Evolutionary conservation across 371 early-diverging fungal genomes (phyloP).

Genomic region (Mortierella sp.): DNA sequence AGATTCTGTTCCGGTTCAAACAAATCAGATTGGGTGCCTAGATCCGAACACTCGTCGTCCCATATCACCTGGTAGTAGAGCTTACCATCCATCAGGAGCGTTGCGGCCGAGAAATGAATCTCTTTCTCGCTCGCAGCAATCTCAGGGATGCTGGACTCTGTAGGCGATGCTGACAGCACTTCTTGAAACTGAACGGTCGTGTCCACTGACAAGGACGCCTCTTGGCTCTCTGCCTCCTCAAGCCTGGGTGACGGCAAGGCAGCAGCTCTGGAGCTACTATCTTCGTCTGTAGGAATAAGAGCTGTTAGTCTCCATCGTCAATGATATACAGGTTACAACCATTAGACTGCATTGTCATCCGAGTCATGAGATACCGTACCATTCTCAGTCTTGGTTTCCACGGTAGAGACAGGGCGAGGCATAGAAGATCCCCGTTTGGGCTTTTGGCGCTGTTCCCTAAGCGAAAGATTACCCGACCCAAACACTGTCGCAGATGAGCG

Average conservation of each 20-base stretch:
- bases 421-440: slow-evolving; percentile 16
- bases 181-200: neutral
- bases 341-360: no score
- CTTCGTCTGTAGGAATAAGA: no score
- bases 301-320: no score
- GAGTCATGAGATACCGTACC: slow-evolving; percentile 15
- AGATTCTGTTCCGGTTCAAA: slow-evolving; percentile 38
- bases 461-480: slow-evolving; percentile 20
- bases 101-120: slow-evolving; percentile 41
- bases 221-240: neutral
- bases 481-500: slow-evolving; percentile 30
- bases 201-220: neutral
- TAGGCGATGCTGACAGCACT: neutral
- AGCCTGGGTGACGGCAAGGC: slow-evolving; percentile 12
- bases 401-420: neutral
- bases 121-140: slow-evolving; percentile 22
- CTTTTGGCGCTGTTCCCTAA: slow-evolving; percentile 32
- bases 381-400: slow-evolving; percentile 10
- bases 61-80: slow-evolving; percentile 52
- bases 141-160: slow-evolving; percentile 30
- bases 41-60: slow-evolving; percentile 39
- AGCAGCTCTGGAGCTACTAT: no score
- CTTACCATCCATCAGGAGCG: slow-evolving; percentile 56
- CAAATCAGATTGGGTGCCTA: slow-evolving; percentile 41
- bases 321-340: no score